Evolutionary conservation across 495 filamentous ascomycete species (phyloP).

Genomic region (Hypoxylon crocopeplum): DNA sequence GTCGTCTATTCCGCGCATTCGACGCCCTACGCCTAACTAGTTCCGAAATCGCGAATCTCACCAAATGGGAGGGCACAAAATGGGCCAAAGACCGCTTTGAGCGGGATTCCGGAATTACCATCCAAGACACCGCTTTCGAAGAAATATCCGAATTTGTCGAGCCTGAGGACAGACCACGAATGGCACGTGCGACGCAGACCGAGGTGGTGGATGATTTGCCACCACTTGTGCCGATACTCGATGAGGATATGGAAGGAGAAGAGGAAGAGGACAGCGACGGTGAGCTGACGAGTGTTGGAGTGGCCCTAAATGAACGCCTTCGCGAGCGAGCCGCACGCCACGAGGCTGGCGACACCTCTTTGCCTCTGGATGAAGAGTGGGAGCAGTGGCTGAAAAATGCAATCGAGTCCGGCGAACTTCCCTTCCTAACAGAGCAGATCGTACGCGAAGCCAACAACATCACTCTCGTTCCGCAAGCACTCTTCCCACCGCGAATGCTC

Average conservation of each 20-base stretch:
- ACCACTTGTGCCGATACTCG: too few relatives aligned
- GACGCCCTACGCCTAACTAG: slow-evolving; percentile 78
- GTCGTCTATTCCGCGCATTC: slow-evolving; percentile 80
- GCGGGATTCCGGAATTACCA: slow-evolving; percentile 71
- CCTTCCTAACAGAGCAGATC: slow-evolving; percentile 50
- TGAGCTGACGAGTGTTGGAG: slow-evolving; percentile 73
- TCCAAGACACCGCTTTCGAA: slow-evolving; percentile 81
- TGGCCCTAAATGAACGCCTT: slow-evolving; percentile 76
- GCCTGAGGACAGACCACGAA: slow-evolving; percentile 51
- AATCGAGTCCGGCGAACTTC: slow-evolving; percentile 65
- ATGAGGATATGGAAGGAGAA: slow-evolving; percentile 63
- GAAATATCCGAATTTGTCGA: slow-evolving; percentile 63
- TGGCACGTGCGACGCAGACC: slow-evolving; percentile 43
- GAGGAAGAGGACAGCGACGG: slow-evolving; percentile 69
- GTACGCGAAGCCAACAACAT: slow-evolving; percentile 34
- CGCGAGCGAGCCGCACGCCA: slow-evolving; percentile 68
- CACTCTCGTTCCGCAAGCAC: slow-evolving; percentile 46
- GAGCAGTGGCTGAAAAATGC: slow-evolving; percentile 88
- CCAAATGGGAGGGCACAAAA: slow-evolving; percentile 93
- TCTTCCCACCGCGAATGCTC: slow-evolving; percentile 52
- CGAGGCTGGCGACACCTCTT: slow-evolving; percentile 65
- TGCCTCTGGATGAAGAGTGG: slow-evolving; percentile 78
- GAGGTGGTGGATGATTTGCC: slow-evolving; percentile 45
- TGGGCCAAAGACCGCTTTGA: slow-evolving; percentile 88
- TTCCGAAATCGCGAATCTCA: slow-evolving; percentile 76